Conservation (phyloP, 1,139 yeast genomes). For the Nadsonia starkeyi-henricii region DNA sequence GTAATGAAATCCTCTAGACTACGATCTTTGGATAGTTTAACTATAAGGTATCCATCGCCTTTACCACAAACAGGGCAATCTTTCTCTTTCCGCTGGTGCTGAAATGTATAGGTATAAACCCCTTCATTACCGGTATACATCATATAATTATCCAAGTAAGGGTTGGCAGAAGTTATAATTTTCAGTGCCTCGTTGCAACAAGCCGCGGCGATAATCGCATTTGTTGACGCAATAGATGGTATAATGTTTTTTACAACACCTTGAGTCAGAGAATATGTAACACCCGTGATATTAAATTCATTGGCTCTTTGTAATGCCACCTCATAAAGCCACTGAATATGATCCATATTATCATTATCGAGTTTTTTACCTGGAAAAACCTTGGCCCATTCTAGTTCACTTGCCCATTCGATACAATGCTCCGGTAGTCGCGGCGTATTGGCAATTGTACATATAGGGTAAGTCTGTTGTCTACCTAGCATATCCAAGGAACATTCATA, state of each 20-base stretch:
- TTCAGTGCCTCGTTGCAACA: conserved; percentile 85
- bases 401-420: conserved; percentile 90
- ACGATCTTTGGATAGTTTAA: conserved; percentile 27
- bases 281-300: conserved; percentile 52
- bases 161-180: conserved; percentile 54
- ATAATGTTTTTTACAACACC: conserved; percentile 89
- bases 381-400: conserved; percentile 61
- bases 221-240: conserved; percentile 91
- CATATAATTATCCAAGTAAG: conserved; percentile 65
- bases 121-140: conserved; percentile 76
- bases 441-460: conserved; percentile 90
- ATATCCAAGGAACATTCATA: conserved; percentile 84
- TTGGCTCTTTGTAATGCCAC: conserved; percentile 47
- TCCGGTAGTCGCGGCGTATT: conserved; percentile 88
- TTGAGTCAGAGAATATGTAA: conserved; percentile 55
- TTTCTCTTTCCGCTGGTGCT: conserved; percentile 37
- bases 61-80: conserved; percentile 70
- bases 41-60: not conserved
- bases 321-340: conserved; percentile 51
- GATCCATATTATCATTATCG: conserved; percentile 59
- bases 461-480: conserved; percentile 54
- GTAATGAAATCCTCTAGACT: conserved; percentile 35
- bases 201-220: conserved; percentile 83
- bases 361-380: conserved; percentile 33
- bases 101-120: conserved; percentile 59